Evolutionary conservation across 2,329 filamentous ascomycete genomes (phyloP), one percentile per base, ranked within the genome.

Genomic region (Penicillium decumbens): DNA sequence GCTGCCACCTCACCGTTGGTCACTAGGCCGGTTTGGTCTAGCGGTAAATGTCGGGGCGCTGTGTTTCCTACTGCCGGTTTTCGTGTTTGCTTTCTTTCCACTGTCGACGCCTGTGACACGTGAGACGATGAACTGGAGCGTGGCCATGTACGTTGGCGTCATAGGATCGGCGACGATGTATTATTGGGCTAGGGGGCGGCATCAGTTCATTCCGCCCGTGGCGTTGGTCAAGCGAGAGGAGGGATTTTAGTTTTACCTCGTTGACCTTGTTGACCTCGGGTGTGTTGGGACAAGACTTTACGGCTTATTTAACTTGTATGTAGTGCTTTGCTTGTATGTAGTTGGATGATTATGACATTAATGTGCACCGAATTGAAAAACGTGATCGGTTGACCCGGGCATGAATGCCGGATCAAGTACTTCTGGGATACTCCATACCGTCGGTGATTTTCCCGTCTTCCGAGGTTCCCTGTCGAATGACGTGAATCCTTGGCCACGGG

Each of bases 121-220:
- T 7, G 53, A 60, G 44, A 68, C 67, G 4, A 77, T 78, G 73
- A 78, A 78, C 52, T 78, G 75, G 74, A 71, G 70, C 32, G 65
- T 72, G 37, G 59, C 66, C 1, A 75, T 78, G 58, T 78, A 75
- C 47, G 67, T 70, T n/a, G 67, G 66, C 4, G 65, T 76, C 18
- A 62, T 77, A 13, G 56, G 68, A 6, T 71, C 76, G 28, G 72
- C 74, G 2, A 63, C 73, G 3, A 46, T 67, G 0, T 78, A 73
- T 52, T 79, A 76, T 50, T 55, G 63, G n/a, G 12, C 70, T 3
- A 57, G 63, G 37, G 76, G 73, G 2, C 64, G 66, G 25, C 64
- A 72, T 35, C 59, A 66, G 23, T 78, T 77, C 55, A 61, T 67
- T 42, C 64, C 68, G 5, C 71, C 71, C 4, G 69, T 72, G 23